These are phyloP conservation scores for Drechmeria coniospora DNA, from an alignment of 2,329 filamentous ascomycete species.

Conservation along the genomic window DNA sequence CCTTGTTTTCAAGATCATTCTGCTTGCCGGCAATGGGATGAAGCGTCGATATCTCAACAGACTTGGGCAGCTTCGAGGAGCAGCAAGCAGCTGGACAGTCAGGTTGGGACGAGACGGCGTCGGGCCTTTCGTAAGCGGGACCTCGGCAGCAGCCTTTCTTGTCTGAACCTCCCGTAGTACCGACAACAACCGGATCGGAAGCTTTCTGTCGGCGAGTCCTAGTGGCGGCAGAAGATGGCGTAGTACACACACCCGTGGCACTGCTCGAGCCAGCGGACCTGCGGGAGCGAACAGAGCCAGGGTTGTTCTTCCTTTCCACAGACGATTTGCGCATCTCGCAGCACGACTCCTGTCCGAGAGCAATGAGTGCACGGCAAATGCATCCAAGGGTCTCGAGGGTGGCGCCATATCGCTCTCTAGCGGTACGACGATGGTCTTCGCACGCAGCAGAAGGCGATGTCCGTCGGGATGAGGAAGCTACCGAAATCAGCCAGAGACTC, in stretches of 20 bases:
- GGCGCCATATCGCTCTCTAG: constrained; percentile 23
- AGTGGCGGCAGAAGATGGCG: constrained; percentile 5
- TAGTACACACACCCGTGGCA: constrained; percentile 4
- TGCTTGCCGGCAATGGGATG: neutral
- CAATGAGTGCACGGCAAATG: constrained; percentile 35
- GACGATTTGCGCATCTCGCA: constrained; percentile 19
- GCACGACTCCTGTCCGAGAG: constrained; percentile 35
- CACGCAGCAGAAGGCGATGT: constrained; percentile 13
- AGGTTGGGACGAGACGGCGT: too few relatives aligned
- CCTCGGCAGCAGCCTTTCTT: neutral
- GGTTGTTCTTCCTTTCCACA: constrained; percentile 9
- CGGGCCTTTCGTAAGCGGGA: too few relatives aligned
- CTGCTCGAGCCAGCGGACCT: constrained; percentile 14
- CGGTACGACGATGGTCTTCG: constrained; percentile 17
- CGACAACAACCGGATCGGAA: constrained; percentile 1
- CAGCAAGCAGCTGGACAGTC: constrained; percentile 8
- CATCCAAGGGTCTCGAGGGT: constrained; percentile 33
- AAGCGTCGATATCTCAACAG: neutral
- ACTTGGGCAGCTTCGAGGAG: constrained; percentile 1
- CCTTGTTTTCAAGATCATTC: constrained; percentile 17
- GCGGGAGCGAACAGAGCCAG: constrained; percentile 5
- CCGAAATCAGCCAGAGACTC: constrained; percentile 4
- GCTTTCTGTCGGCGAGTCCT: constrained; percentile 5
- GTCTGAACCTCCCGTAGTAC: too few relatives aligned
- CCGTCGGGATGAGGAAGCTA: neutral